A percentile compares a stretch with the other conserved stretches of the same genome.
Evolutionary conservation across 1,284 basidiomycete species (phyloP).

Genomic region (Chiua sp.): DNA sequence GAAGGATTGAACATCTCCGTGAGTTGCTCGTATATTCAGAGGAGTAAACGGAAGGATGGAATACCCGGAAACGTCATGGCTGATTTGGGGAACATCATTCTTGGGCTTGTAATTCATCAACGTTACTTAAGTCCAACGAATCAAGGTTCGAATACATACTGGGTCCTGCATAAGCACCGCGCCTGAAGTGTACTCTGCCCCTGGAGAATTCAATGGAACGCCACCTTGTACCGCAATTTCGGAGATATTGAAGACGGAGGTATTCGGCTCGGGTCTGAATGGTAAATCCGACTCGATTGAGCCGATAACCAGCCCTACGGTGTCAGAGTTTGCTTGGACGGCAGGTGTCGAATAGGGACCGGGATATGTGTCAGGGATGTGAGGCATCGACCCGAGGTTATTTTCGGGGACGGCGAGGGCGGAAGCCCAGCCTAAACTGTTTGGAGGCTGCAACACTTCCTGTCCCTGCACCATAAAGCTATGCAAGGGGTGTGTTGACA

Average conservation of each 20-base stretch:
- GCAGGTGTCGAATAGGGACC: background rate
- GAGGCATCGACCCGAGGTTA: background rate
- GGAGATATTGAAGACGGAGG: background rate
- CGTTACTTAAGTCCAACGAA: background rate
- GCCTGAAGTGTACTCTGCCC: background rate
- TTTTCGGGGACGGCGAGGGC: background rate
- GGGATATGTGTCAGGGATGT: background rate
- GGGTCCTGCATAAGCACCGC: background rate
- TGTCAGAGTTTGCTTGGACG: background rate
- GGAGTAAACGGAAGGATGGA: background rate
- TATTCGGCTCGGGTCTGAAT: background rate
- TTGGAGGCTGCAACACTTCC: background rate
- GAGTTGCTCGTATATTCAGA: background rate
- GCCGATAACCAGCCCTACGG: background rate
- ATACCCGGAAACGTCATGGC: background rate
- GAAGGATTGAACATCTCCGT: too few relatives aligned
- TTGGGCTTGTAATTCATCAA: slow-evolving; percentile 3
- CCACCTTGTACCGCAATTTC: too few relatives aligned
- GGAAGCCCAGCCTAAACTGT: background rate
- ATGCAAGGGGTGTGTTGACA: background rate
- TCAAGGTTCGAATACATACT: slow-evolving; percentile 8
- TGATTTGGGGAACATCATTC: background rate
- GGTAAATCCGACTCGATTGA: background rate
- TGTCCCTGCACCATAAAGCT: background rate
- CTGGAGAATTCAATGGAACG: background rate